A percentile compares a stretch with the other conserved stretches of the same genome.
phyloP scores from a whole-genome alignment of 2,329 filamentous ascomycete genomes.

The Aspergillus fumigatiaffinis region DNA sequence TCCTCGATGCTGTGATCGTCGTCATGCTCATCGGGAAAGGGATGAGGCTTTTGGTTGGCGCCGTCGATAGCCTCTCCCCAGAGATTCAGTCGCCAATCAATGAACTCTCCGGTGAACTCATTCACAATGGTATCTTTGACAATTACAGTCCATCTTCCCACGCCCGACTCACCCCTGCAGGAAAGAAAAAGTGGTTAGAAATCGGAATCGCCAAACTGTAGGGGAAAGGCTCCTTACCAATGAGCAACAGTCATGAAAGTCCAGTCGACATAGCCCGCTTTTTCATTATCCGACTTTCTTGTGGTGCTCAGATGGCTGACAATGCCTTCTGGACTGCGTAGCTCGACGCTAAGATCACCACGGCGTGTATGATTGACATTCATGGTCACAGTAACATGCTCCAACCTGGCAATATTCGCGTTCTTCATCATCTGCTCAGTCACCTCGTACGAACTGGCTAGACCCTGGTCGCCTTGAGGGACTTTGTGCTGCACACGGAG shows the following conservation, averaged over 20 bases:
- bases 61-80: constrained; percentile 87
- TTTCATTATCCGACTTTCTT: constrained; percentile 64
- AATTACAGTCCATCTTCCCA: constrained; percentile 87
- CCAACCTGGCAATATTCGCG: constrained; percentile 79
- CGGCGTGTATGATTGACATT: constrained; percentile 84
- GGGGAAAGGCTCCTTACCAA: constrained; percentile 58
- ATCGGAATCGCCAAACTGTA: not conserved
- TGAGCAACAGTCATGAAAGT: constrained; percentile 98
- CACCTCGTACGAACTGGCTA: constrained; percentile 76
- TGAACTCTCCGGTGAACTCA: constrained; percentile 69
- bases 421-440: constrained; percentile 74
- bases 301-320: constrained; percentile 78
- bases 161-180: constrained; percentile 74
- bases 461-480: constrained; percentile 76
- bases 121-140: constrained; percentile 83
- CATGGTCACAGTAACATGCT: constrained; percentile 98
- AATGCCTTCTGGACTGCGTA: constrained; percentile 77
- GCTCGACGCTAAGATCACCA: constrained; percentile 87
- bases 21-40: constrained; percentile 77
- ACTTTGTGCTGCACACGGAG: constrained; percentile 81
- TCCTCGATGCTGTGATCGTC: constrained; percentile 74
- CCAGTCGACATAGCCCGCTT: constrained; percentile 82
- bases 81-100: constrained; percentile 89
- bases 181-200: constrained; percentile 30
- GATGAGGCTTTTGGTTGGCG: constrained; percentile 67